Conservation (phyloP, 805 yeast genomes). For the Metschnikowia bowlesiae region DNA sequence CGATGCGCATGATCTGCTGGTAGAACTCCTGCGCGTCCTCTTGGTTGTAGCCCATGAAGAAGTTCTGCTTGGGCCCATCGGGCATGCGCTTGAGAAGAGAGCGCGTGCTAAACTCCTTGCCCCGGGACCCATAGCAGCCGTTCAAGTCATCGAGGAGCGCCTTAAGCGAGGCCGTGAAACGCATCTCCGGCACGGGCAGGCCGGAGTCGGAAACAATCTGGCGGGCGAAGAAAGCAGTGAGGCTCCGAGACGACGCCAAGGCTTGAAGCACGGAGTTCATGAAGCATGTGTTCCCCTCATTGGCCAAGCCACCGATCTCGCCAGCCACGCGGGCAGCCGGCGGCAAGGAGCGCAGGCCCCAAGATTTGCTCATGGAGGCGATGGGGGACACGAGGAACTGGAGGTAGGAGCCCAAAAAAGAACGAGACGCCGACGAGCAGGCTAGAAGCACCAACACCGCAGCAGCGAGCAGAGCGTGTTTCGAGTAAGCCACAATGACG, state of each 20-base stretch:
- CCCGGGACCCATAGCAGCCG: slow-evolving; percentile 46
- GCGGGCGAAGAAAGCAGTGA: slow-evolving; percentile 52
- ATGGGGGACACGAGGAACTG: neutral
- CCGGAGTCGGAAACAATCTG: slow-evolving; percentile 28
- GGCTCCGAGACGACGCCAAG: slow-evolving; percentile 65
- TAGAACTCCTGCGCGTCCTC: slow-evolving; percentile 97
- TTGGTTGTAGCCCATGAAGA: slow-evolving; percentile 82
- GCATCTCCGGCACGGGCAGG: slow-evolving; percentile 22
- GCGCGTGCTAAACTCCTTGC: slow-evolving; percentile 60
- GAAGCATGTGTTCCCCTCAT: slow-evolving; percentile 92
- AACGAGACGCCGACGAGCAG: neutral
- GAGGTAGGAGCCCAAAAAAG: neutral
- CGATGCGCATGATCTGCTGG: slow-evolving; percentile 65
- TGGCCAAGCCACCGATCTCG: slow-evolving; percentile 76
- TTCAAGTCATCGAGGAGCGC: slow-evolving; percentile 54
- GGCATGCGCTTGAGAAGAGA: slow-evolving; percentile 63
- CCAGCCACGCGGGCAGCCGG: slow-evolving; percentile 47
- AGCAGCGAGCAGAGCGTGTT: slow-evolving; percentile 7
- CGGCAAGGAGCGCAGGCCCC: neutral
- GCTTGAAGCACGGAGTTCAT: slow-evolving; percentile 89
- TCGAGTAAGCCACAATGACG: neutral
- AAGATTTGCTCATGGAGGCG: neutral
- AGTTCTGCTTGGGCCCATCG: slow-evolving; percentile 71
- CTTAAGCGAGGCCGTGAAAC: slow-evolving; percentile 52
- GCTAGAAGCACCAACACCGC: slow-evolving; percentile 9